A percentile compares a stretch with the other conserved stretches of the same genome.
Conservation (phyloP, 441 rosid species). For the Arabidopsis lyrata region DNA sequence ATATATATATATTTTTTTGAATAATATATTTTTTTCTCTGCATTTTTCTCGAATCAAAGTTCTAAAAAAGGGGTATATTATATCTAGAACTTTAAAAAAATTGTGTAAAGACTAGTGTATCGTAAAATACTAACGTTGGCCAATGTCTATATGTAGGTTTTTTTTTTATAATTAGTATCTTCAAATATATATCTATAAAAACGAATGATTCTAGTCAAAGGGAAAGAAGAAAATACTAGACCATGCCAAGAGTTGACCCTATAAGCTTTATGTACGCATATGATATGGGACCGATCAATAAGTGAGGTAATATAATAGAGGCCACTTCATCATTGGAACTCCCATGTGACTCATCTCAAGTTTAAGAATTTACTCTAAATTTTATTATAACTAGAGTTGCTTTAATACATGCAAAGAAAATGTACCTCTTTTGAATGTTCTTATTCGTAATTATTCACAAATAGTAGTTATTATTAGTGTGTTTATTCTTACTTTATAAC, state of each 20-base stretch:
- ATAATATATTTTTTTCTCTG: too few species aligned
- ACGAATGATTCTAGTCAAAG: too few species aligned
- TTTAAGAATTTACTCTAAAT: neutral
- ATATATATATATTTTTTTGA: too few species aligned
- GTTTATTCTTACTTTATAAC: neutral
- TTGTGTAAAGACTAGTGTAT: neutral
- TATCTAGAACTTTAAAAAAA: neutral
- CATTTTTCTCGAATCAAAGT: neutral
- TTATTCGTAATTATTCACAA: neutral
- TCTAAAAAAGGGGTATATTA: too few species aligned
- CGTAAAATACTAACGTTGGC: neutral
- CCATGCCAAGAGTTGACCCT: constrained; percentile 39
- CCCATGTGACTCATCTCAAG: constrained; percentile 34
- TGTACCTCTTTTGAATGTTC: neutral
- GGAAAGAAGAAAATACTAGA: constrained; percentile 1
- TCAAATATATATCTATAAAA: too few species aligned
- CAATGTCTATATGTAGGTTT: neutral
- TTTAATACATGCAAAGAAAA: neutral
- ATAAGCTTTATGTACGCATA: constrained; percentile 17
- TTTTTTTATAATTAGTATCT: too few species aligned
- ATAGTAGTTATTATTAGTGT: neutral
- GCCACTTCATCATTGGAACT: constrained; percentile 36
- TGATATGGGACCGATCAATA: constrained; percentile 35
- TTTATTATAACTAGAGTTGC: neutral
- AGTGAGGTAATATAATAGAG: constrained; percentile 23